Evolutionary conservation across 1,284 basidiomycete species (phyloP), one percentile per base, ranked within the genome.

Genomic region (Exobasidium cylindrosporum): DNA sequence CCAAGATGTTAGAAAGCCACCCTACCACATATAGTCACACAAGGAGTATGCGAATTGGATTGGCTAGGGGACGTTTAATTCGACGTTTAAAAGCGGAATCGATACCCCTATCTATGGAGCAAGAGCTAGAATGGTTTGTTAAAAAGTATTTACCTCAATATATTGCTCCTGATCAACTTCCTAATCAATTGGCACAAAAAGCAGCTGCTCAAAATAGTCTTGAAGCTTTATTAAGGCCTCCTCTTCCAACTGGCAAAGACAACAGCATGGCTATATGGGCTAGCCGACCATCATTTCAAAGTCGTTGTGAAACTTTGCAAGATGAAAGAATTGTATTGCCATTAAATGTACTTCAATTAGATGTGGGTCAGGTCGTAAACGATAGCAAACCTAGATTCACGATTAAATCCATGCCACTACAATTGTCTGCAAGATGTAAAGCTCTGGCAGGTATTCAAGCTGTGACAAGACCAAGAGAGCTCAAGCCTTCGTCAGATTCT

Each of bases 41-140:
- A 0, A 60, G 74, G 13, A 60, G 56, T 54, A 57, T 73, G 21
- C 57, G 59, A 11, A 63, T 73, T 5, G 72, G 68, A 0, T 60
- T 76, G 0, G 70, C 60, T 1, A 40, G 72, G n/a, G 66, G 66
- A 14, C 44, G 53, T n/a, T 62, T 76, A 4, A 69, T 74, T 68
- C 62, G 67, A 1, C 67, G 69, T 46, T 62, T 76, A 24, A 60
- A 65, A 11, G 49, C 61, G 14, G 63, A 63, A 1, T 46, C 23
- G 17, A 55, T 76, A 17, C 49, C 57, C 3, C 60, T 67, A 49
- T 60, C 64, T 11, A 45, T 72, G 40, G 72, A 74, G 52, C 69
- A 72, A n/a, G 74, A 76, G 57, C 68, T 76, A 58, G 65, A 63
- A 13, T 74, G 65, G 68, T 76, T 76, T 61, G 64, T 69, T 57